phyloP scores from a whole-genome alignment of 2,329 filamentous ascomycete species.

The Exophiala sp. region DNA sequence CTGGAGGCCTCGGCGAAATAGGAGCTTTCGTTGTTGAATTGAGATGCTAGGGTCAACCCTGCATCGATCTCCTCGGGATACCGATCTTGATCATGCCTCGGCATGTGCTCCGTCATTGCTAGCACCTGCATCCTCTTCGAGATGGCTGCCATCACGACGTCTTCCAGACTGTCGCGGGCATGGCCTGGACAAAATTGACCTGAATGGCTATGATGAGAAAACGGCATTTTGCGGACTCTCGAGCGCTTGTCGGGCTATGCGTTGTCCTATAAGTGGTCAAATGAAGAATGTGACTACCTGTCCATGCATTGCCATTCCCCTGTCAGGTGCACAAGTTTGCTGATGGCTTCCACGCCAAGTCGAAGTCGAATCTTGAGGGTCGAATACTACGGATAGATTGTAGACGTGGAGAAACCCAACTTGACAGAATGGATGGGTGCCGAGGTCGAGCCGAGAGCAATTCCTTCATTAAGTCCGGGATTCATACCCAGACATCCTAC shows the following conservation, averaged over 20 bases:
- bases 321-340: too few species aligned
- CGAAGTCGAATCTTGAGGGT: too few species aligned
- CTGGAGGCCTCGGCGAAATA: conserved; percentile 74
- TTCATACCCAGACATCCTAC: too few species aligned
- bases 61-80: conserved; percentile 81
- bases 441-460: too few species aligned
- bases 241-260: background rate
- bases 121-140: conserved; percentile 74
- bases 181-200: conserved; percentile 94
- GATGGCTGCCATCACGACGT: conserved; percentile 77
- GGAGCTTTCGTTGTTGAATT: conserved; percentile 50
- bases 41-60: conserved; percentile 22
- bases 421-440: too few species aligned
- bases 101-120: conserved; percentile 93
- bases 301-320: too few species aligned
- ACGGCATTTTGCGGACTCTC: conserved; percentile 64
- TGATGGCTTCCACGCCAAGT: too few species aligned
- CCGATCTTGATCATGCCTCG: conserved; percentile 71
- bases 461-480: too few species aligned
- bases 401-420: too few species aligned
- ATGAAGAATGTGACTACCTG: too few species aligned
- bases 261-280: background rate
- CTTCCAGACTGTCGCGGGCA: conserved; percentile 79
- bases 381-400: too few species aligned
- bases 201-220: conserved; percentile 96